phyloP scores from a whole-genome alignment of 1,139 yeast genomes.

The Kluyveromyces sp. region DNA sequence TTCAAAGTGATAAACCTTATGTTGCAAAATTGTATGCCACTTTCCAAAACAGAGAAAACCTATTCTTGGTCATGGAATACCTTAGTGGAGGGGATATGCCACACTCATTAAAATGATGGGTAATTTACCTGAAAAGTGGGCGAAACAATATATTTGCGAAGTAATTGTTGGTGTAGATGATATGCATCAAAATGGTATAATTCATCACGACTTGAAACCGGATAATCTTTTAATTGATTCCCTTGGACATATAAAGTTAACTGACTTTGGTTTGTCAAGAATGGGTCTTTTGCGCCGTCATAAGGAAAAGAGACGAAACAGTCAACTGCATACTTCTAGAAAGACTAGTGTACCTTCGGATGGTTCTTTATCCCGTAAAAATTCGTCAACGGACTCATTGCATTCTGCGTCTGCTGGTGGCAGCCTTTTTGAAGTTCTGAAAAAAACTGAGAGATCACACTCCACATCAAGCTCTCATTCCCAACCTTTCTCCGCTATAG shows the following conservation, averaged over 20 bases:
- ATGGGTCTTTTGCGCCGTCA: conserved; percentile 87
- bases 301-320: conserved; percentile 17
- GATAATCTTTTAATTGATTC: conserved; percentile 84
- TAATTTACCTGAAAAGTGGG: conserved; percentile 80
- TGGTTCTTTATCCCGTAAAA: conserved; percentile 2
- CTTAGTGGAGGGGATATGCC: conserved; percentile 95
- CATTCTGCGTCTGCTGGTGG: conserved; percentile 13
- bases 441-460: conserved; percentile 23
- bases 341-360: conserved; percentile 8
- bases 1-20: conserved; percentile 88
- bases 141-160: conserved; percentile 79
- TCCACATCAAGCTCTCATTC: conserved; percentile 34
- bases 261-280: conserved; percentile 91
- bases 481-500: conserved; percentile 18
- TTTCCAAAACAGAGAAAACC: conserved; percentile 80
- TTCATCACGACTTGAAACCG: conserved; percentile 92
- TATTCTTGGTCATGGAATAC: conserved; percentile 94
- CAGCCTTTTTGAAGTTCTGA: conserved; percentile 10
- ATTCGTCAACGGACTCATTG: conserved; percentile 9
- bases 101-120: conserved; percentile 77
- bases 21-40: conserved; percentile 87
- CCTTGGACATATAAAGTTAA: conserved; percentile 80
- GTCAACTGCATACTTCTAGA: conserved; percentile 11
- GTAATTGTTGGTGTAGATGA: conserved; percentile 86
- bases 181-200: conserved; percentile 78